A percentile compares a stretch with the other conserved stretches of the same genome.
Evolutionary conservation across 169 alveolate genomes (phyloP).

Genomic region (Babesia bigemina): DNA sequence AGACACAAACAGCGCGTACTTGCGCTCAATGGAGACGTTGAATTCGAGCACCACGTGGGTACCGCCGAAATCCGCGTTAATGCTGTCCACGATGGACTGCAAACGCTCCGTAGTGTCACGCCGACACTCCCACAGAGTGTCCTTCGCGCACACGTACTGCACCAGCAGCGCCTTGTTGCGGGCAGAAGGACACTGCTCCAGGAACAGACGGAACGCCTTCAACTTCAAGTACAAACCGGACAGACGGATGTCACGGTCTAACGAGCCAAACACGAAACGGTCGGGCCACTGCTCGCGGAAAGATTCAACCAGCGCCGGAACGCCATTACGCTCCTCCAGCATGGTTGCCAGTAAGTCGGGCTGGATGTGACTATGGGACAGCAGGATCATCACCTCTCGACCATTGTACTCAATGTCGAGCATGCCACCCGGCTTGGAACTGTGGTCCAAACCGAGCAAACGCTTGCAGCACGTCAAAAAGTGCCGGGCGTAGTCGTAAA

Average conservation of each 20-base stretch:
- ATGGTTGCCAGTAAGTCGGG: slow-evolving; percentile 39
- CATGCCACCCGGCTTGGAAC: slow-evolving; percentile 83
- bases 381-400: slow-evolving; percentile 74
- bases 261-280: slow-evolving; percentile 62
- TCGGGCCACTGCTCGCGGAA: slow-evolving; percentile 46
- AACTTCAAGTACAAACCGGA: slow-evolving; percentile 76
- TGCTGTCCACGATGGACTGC: slow-evolving; percentile 23
- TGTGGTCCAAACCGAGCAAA: slow-evolving; percentile 86
- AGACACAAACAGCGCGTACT: slow-evolving; percentile 71
- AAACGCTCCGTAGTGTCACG: slow-evolving; percentile 14
- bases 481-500: slow-evolving; percentile 90
- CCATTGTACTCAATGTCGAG: slow-evolving; percentile 84
- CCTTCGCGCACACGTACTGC: slow-evolving; percentile 71
- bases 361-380: slow-evolving; percentile 62
- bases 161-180: slow-evolving; percentile 72
- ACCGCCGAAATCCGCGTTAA: slow-evolving; percentile 41
- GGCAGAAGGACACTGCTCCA: slow-evolving; percentile 66
- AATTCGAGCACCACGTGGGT: slow-evolving; percentile 36
- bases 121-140: slow-evolving; percentile 66
- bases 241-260: slow-evolving; percentile 72
- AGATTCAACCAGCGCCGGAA: slow-evolving; percentile 19
- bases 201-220: slow-evolving; percentile 71
- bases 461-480: slow-evolving; percentile 86
- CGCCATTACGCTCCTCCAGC: slow-evolving; percentile 12
- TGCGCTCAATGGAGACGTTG: slow-evolving; percentile 64